Conservation (phyloP, 805 yeast genomes). For the Starmera quercuum region DNA sequence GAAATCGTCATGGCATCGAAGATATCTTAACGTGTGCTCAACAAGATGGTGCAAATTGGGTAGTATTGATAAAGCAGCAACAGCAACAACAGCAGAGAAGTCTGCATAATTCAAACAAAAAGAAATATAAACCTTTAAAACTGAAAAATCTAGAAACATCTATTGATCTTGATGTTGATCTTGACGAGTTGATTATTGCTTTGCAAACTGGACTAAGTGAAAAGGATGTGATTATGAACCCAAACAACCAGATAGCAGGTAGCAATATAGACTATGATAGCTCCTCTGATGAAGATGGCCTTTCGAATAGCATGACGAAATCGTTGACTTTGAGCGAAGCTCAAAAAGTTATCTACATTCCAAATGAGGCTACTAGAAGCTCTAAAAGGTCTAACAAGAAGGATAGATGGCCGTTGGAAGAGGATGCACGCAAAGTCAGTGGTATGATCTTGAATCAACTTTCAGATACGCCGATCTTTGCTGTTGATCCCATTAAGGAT, state of each 20-base stretch:
- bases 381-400: slow-evolving; percentile 66
- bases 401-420: slow-evolving; percentile 73
- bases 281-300: slow-evolving; percentile 14
- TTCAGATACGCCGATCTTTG: slow-evolving; percentile 62
- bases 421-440: slow-evolving; percentile 58
- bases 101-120: slow-evolving; percentile 22
- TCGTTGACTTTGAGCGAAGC: slow-evolving; percentile 24
- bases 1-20: slow-evolving; percentile 43
- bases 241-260: slow-evolving; percentile 5
- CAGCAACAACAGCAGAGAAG: slow-evolving; percentile 28
- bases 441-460: slow-evolving; percentile 45
- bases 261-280: slow-evolving; percentile 16
- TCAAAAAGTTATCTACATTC: slow-evolving; percentile 59
- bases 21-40: slow-evolving; percentile 59
- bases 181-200: slow-evolving; percentile 52
- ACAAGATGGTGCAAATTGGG: slow-evolving; percentile 66
- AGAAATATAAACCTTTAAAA: slow-evolving; percentile 68
- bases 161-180: slow-evolving; percentile 65
- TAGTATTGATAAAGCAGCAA: slow-evolving; percentile 71
- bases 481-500: slow-evolving; percentile 70
- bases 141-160: slow-evolving; percentile 54
- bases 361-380: slow-evolving; percentile 77
- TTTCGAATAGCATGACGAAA: slow-evolving; percentile 15
- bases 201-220: slow-evolving; percentile 24
- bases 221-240: not conserved